phyloP scores from a whole-genome alignment of 2,329 filamentous ascomycete species.

The Trichoderma sp. region DNA sequence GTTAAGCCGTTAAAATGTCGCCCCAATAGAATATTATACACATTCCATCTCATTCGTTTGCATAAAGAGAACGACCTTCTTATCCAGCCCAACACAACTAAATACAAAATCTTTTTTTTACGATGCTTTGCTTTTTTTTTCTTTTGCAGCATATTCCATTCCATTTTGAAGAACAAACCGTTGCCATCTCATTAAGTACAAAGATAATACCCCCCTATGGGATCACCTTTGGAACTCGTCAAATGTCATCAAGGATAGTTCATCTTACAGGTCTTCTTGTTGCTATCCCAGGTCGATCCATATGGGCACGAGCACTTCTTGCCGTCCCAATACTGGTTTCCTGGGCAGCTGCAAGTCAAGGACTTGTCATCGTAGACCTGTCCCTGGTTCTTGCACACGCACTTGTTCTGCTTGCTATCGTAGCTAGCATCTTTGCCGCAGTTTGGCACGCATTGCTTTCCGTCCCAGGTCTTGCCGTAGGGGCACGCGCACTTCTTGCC shows the following conservation, averaged over 20 bases:
- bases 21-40: constrained; percentile 1
- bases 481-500: constrained; percentile 14
- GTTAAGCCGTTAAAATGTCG: neutral
- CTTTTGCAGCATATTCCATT: neutral
- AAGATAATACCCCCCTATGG: neutral
- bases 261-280: constrained; percentile 6
- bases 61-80: neutral
- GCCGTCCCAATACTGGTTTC: constrained; percentile 6
- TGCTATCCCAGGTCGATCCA: constrained; percentile 14
- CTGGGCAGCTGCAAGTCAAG: constrained; percentile 20
- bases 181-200: neutral
- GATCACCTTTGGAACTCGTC: neutral
- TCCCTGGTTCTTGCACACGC: constrained; percentile 21
- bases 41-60: neutral
- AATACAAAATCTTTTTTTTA: neutral
- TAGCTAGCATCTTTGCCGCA: constrained; percentile 21
- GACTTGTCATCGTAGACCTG: neutral
- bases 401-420: neutral
- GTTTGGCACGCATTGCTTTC: constrained; percentile 5
- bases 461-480: neutral
- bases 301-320: constrained; percentile 16
- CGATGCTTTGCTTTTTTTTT: neutral
- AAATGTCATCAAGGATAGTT: neutral
- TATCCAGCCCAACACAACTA: neutral
- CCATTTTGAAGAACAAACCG: neutral